Base-by-base conservation (phyloP, 2,329 filamentous ascomycete genomes). In the Alternaria panax region DNA sequence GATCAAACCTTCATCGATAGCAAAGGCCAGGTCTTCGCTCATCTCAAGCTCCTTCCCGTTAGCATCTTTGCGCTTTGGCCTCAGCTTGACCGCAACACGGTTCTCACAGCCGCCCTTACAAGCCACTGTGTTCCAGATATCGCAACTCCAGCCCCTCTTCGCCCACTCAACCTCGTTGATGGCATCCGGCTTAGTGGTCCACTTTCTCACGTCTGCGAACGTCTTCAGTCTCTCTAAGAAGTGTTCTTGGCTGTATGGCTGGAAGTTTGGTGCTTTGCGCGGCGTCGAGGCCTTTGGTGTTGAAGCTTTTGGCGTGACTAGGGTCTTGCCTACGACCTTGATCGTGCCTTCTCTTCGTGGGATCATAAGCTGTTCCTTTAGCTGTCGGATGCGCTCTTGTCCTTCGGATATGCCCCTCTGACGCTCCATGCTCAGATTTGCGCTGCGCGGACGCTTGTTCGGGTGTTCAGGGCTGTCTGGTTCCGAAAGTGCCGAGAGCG, bases 121-220 rank as follows among this genome's bases (percentile, higher is more conserved):
- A 18, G 88, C 87, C 16, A 98, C 92, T 4, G 91, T 91, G 78
- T 96, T 93, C 73, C 74, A 77, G 1, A 64, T 67, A 45, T 90
- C 88, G 71, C 94, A 97, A 4, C 90, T 84, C 94, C 95, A 99
- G 1, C 94, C 94, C 59, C 91, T 84, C 81, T 94, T 97, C 0
- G 93, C 93, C 95, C 95, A 99, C 76, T 93, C 90, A 7, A 97
- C 88, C 79, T 98, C 95, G 73, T 88, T 92, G 68, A 98, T 89
- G 32, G 84, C 84, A 52, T 93, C 87, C 0, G 95, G 93, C 76
- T 98, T 98, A 0, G 92, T 91, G n/a, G 91, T 90, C 94, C 94
- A 99, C 75, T 91, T 87, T 54, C 92, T 95, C 47, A 98, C 88
- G 67, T 94, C 92, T 73, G 94, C 91, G 74, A 96, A 99, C 0